Conservation (phyloP, 345 rosid species). For the Populus nigra region DNA sequence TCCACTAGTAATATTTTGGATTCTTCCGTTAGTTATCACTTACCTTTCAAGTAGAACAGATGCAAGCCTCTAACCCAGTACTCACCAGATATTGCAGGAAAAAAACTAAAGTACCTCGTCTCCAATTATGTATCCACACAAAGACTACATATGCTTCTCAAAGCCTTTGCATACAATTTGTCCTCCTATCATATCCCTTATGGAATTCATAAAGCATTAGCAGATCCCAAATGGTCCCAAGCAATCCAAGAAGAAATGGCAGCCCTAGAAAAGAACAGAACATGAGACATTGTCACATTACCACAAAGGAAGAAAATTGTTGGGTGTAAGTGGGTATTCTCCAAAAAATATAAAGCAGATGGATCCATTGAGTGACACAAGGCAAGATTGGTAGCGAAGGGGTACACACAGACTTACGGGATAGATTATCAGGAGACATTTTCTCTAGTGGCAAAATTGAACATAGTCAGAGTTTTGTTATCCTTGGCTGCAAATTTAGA, state of each 20-base stretch:
- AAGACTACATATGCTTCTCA: background rate
- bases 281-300: background rate
- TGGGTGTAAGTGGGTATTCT: background rate
- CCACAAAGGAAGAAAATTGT: accelerated
- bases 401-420: background rate
- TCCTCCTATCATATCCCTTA: accelerated
- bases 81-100: too few species aligned
- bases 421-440: background rate
- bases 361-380: background rate
- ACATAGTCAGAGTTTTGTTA: too few species aligned
- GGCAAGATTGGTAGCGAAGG: background rate
- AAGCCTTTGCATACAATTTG: background rate
- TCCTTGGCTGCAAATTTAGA: background rate
- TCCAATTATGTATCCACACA: background rate
- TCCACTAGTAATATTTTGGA: accelerated
- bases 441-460: accelerated
- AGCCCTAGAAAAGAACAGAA: background rate
- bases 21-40: too few species aligned
- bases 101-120: too few species aligned
- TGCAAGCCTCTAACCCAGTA: too few species aligned
- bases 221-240: background rate
- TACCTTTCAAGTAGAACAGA: too few species aligned
- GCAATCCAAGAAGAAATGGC: background rate
- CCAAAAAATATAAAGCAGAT: too few species aligned
- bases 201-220: background rate